These are phyloP conservation scores for Colletotrichum chlorophyti DNA, from an alignment of 2,329 filamentous ascomycete genomes.

Conservation along the genomic window DNA sequence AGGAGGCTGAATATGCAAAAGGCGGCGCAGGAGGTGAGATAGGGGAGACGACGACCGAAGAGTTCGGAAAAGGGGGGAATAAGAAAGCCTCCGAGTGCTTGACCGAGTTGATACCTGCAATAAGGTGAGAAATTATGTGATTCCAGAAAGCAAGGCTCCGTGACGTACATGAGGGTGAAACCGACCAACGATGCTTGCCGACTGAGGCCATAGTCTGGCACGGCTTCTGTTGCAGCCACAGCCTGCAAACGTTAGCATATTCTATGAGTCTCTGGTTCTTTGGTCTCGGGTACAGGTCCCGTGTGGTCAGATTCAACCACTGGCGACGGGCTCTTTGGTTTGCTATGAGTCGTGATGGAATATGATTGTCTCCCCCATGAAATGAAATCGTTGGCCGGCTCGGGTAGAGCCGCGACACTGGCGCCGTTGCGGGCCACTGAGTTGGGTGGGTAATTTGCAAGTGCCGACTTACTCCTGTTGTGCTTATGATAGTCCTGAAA, in stretches of 20 bases:
- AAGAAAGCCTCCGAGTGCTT: constrained; percentile 44
- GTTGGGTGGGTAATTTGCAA: too few relatives aligned
- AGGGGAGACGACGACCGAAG: constrained; percentile 43
- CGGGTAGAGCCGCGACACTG: constrained; percentile 3
- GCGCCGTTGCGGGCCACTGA: too few relatives aligned
- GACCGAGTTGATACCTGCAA: constrained; percentile 41
- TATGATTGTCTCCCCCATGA: too few relatives aligned
- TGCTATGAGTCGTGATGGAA: too few relatives aligned
- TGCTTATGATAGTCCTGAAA: constrained; percentile 20
- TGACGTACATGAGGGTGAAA: constrained; percentile 34
- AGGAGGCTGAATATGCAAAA: constrained; percentile 44
- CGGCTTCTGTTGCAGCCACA: constrained; percentile 21
- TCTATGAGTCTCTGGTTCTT: too few relatives aligned
- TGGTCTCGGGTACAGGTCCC: too few relatives aligned
- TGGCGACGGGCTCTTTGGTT: too few relatives aligned
- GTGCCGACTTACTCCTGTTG: constrained; percentile 11
- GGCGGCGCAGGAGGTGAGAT: constrained; percentile 39
- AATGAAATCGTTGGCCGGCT: too few relatives aligned
- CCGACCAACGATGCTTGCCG: constrained; percentile 30
- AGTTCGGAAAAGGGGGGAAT: constrained; percentile 46
- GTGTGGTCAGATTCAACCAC: too few relatives aligned
- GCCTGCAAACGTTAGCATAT: constrained; percentile 2
- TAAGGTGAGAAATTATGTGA: neutral
- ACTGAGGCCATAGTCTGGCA: constrained; percentile 7
- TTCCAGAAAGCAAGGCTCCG: too few relatives aligned